Percentiles rank a stretch among this genome's conserved stretches.
These are phyloP conservation scores for Fulvia fulva DNA, from an alignment of 2,329 filamentous ascomycete species.

Conservation along the genomic window DNA sequence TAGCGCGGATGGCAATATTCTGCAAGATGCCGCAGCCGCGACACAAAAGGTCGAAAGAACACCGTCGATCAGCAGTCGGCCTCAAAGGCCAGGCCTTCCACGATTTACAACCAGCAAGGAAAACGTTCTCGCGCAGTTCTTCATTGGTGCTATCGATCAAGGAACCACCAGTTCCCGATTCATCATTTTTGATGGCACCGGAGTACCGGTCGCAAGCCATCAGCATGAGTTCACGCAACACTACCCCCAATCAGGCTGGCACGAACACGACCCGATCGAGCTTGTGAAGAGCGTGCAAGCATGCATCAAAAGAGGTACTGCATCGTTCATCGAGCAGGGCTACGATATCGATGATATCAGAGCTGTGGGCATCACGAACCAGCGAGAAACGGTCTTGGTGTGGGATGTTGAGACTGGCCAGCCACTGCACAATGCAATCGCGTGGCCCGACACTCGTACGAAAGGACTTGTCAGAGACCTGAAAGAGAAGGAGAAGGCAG, in stretches of 20 bases:
- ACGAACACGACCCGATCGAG: conserved; percentile 80
- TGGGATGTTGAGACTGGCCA: conserved; percentile 81
- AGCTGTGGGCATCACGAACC: conserved; percentile 80
- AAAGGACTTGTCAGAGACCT: conserved; percentile 71
- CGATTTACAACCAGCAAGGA: conserved; percentile 34
- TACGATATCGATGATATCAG: conserved; percentile 65
- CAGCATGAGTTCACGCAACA: conserved; percentile 84
- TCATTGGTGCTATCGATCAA: conserved; percentile 84
- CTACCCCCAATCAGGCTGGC: conserved; percentile 84
- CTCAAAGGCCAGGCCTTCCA: conserved; percentile 25
- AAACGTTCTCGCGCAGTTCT: conserved; percentile 45
- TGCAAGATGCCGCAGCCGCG: conserved; percentile 12
- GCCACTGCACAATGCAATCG: conserved; percentile 77
- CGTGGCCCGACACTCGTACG: conserved; percentile 86
- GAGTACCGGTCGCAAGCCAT: conserved; percentile 74
- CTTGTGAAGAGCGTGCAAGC: conserved; percentile 69
- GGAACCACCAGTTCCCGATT: conserved; percentile 87
- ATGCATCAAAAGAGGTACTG: conserved; percentile 73
- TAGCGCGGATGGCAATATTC: not conserved
- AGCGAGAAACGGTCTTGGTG: conserved; percentile 81
- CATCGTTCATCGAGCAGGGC: conserved; percentile 65
- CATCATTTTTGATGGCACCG: conserved; percentile 79
- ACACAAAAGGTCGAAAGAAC: conserved; percentile 9
- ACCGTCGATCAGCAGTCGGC: conserved; percentile 5
- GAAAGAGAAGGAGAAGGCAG: conserved; percentile 62